Evolutionary conservation across 805 yeast genomes (phyloP).

Genomic region (Wickerhamomyces canadensis): DNA sequence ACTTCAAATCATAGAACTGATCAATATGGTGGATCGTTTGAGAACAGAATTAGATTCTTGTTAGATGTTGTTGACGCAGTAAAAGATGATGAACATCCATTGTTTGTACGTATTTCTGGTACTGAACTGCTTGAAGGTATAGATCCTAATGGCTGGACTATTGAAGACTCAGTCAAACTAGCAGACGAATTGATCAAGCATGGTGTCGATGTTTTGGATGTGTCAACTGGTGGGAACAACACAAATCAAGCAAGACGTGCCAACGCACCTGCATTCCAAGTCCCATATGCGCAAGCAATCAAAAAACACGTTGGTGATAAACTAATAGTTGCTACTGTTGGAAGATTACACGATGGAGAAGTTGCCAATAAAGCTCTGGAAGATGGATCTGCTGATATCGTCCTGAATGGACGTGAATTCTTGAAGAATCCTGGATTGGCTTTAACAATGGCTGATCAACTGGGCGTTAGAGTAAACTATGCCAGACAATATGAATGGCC

Average conservation of each 20-base stretch:
- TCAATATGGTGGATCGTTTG: conserved; percentile 51
- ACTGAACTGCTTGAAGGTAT: conserved; percentile 27
- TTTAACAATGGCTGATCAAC: conserved; percentile 44
- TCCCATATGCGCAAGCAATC: conserved; percentile 34
- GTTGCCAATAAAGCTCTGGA: conserved; percentile 37
- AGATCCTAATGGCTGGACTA: conserved; percentile 33
- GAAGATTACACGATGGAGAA: conserved; percentile 32
- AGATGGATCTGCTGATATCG: conserved; percentile 40
- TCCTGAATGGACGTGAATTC: conserved; percentile 40
- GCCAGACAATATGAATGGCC: conserved; percentile 31
- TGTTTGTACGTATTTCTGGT: conserved; percentile 44
- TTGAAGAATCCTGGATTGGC: conserved; percentile 46
- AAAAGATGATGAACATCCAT: conserved; percentile 37
- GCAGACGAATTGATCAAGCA: conserved; percentile 33
- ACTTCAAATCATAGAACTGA: conserved; percentile 41
- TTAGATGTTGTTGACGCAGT: conserved; percentile 36
- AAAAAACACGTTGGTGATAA: conserved; percentile 40
- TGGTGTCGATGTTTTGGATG: conserved; percentile 49
- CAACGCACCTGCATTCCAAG: conserved; percentile 29
- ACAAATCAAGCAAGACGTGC: conserved; percentile 23
- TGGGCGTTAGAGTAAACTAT: conserved; percentile 36
- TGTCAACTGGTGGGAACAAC: conserved; percentile 48
- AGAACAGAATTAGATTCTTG: conserved; percentile 17
- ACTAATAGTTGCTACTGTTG: conserved; percentile 41
- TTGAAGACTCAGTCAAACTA: conserved; percentile 38